These are phyloP conservation scores for Fusarium sp. DNA, from an alignment of 2,329 filamentous ascomycete species.

Conservation along the genomic window DNA sequence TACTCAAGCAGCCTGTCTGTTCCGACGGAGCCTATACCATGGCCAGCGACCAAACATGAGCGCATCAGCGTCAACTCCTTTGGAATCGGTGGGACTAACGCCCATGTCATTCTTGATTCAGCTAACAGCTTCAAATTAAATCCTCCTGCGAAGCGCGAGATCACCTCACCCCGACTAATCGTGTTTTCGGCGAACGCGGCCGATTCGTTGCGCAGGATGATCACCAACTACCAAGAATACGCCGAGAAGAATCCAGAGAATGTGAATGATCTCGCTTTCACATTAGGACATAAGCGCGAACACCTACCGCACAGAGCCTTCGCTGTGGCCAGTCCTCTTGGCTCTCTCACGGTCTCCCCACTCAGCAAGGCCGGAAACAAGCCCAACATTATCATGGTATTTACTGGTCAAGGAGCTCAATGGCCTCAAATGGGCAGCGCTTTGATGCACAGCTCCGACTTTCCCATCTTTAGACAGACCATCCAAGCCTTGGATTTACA, in stretches of 20 bases:
- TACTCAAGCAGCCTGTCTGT: slow-evolving; percentile 39
- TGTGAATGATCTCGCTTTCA: not conserved
- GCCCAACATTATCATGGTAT: not conserved
- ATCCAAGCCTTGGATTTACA: not conserved
- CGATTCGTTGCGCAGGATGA: not conserved
- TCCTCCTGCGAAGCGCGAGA: not conserved
- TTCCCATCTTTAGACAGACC: not conserved
- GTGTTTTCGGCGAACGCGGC: not conserved
- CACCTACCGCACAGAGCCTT: not conserved
- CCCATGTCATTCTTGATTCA: slow-evolving; percentile 43
- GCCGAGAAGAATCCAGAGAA: not conserved
- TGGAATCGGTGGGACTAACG: slow-evolving; percentile 55
- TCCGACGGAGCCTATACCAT: slow-evolving; percentile 39
- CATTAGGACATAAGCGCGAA: not conserved
- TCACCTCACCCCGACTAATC: not conserved
- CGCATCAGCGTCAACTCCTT: slow-evolving; percentile 54
- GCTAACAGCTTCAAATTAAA: not conserved
- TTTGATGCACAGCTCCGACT: not conserved
- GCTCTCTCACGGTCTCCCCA: not conserved
- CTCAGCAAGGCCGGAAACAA: not conserved
- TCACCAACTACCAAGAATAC: not conserved
- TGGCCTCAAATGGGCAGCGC: slow-evolving; percentile 5
- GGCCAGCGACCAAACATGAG: slow-evolving; percentile 42
- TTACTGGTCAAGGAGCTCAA: slow-evolving; percentile 5
- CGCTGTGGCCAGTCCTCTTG: not conserved